These are phyloP conservation scores for Saccharomyces pastorianus DNA, from an alignment of 1,139 yeast genomes.

Conservation along the genomic window DNA sequence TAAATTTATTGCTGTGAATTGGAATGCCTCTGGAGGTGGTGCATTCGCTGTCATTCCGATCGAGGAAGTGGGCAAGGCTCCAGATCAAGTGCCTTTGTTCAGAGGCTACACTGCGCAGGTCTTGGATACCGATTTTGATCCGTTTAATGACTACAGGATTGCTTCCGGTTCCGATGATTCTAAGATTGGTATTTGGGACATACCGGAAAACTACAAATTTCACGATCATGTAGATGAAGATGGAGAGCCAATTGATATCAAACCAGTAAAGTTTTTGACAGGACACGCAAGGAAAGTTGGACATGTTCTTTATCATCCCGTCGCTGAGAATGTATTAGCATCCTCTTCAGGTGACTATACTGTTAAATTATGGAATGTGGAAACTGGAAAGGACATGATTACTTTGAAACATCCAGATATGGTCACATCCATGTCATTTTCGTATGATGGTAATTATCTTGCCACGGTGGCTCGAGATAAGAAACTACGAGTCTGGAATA, in stretches of 20 bases:
- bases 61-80: conserved; percentile 82
- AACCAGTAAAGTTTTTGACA: conserved; percentile 57
- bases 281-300: conserved; percentile 96
- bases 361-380: conserved; percentile 84
- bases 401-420: conserved; percentile 82
- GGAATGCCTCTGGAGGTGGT: conserved; percentile 96
- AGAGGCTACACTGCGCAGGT: conserved; percentile 96
- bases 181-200: conserved; percentile 75
- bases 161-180: conserved; percentile 92
- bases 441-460: conserved; percentile 74
- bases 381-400: conserved; percentile 59
- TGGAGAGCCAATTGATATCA: conserved; percentile 59
- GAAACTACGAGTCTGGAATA: conserved; percentile 84
- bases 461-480: conserved; percentile 94
- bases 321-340: conserved; percentile 77
- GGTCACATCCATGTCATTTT: conserved; percentile 85
- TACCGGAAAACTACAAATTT: conserved; percentile 73
- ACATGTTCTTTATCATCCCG: conserved; percentile 84
- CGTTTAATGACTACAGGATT: conserved; percentile 67
- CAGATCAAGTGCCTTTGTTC: conserved; percentile 85
- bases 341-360: conserved; percentile 86
- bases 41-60: conserved; percentile 91
- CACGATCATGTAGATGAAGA: conserved; percentile 32
- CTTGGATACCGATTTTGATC: conserved; percentile 85
- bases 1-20: conserved; percentile 74